Evolutionary conservation across 164 flowering plant species (phyloP).

Genomic region (Litsea cubeba): DNA sequence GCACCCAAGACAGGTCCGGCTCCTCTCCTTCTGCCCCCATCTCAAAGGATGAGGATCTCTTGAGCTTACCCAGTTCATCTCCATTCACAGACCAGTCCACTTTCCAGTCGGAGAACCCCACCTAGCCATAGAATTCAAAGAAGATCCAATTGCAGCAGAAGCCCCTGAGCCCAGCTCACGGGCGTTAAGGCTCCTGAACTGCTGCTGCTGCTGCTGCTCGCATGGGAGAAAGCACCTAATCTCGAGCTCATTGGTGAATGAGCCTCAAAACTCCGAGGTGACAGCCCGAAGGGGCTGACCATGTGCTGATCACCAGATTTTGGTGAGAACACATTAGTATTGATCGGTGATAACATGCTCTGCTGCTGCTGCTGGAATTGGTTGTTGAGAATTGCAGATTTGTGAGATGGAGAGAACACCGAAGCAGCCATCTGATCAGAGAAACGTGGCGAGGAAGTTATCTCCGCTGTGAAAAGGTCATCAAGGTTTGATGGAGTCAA

Average conservation of each 20-base stretch:
- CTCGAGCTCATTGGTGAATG: conserved; percentile 73
- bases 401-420: conserved; percentile 73
- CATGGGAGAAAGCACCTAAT: conserved; percentile 53
- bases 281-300: conserved; percentile 47
- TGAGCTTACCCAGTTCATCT: conserved; percentile 52
- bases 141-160: conserved; percentile 42
- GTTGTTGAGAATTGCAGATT: conserved; percentile 61
- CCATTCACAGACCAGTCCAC: conserved; percentile 64
- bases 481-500: conserved; percentile 76
- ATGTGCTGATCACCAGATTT: conserved; percentile 53
- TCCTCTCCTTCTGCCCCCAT: conserved; percentile 59
- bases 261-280: conserved; percentile 74
- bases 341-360: conserved; percentile 72
- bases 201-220: conserved; percentile 67
- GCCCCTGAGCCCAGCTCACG: conserved; percentile 64
- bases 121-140: conserved; percentile 48
- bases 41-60: conserved; percentile 73
- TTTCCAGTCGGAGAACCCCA: conserved; percentile 69
- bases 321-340: conserved; percentile 59
- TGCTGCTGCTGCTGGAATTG: conserved; percentile 82
- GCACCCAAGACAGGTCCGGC: conserved; percentile 97
- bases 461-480: conserved; percentile 60
- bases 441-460: conserved; percentile 53
- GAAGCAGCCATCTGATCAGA: conserved; percentile 49
- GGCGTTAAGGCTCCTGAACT: conserved; percentile 75